phyloP scores from a whole-genome alignment of 495 filamentous ascomycete genomes.

The Aspergillus affinis region DNA sequence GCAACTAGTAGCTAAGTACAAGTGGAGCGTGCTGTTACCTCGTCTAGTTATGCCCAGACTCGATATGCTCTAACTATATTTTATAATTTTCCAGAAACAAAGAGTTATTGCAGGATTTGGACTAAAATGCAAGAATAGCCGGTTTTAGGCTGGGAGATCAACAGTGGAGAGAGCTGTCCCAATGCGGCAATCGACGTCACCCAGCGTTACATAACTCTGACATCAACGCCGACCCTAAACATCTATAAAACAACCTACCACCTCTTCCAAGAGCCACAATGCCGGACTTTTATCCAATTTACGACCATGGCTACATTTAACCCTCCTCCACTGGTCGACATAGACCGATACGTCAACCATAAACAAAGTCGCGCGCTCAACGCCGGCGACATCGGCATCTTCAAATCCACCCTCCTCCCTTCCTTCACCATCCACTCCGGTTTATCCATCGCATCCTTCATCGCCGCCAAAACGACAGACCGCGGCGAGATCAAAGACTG shows the following conservation, averaged over 20 bases:
- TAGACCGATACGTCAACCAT: conserved; percentile 1
- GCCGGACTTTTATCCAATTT: neutral
- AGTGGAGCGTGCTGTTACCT: too few relatives aligned
- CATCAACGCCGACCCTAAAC: conserved; percentile 14
- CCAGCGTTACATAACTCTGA: conserved; percentile 22
- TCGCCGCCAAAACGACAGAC: conserved; percentile 44
- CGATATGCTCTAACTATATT: too few relatives aligned
- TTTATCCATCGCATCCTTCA: conserved; percentile 48
- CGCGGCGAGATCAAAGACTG: conserved; percentile 57
- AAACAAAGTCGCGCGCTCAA: conserved; percentile 5
- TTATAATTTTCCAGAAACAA: too few relatives aligned
- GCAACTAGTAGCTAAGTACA: too few relatives aligned
- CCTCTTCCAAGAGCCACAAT: neutral
- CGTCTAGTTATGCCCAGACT: too few relatives aligned
- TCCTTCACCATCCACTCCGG: conserved; percentile 46
- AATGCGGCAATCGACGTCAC: conserved; percentile 1
- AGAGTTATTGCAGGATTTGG: too few relatives aligned
- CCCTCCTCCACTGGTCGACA: conserved; percentile 7
- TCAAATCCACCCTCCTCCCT: conserved; percentile 52
- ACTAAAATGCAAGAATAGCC: neutral
- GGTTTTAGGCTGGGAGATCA: neutral
- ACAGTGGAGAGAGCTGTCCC: neutral
- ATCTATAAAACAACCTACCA: neutral
- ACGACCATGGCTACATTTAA: neutral
- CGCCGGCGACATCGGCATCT: conserved; percentile 39